Conservation (phyloP, 1,284 basidiomycete genomes). For the Malassezia brasiliensis region DNA sequence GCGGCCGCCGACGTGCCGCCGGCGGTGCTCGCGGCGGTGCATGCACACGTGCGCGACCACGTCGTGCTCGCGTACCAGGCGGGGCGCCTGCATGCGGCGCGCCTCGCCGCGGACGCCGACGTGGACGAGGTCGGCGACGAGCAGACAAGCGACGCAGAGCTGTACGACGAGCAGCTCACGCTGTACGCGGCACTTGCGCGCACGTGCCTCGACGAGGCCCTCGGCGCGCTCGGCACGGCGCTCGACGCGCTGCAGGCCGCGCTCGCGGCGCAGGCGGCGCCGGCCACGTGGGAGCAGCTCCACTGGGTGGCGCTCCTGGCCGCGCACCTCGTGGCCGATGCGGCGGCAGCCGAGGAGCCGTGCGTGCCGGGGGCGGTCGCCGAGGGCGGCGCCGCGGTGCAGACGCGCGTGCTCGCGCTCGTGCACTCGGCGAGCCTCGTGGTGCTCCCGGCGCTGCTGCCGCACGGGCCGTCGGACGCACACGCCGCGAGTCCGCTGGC, state of each 20-base stretch:
- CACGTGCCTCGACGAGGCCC: conserved; percentile 19
- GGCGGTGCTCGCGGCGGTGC: conserved; percentile 14
- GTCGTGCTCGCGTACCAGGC: conserved; percentile 33
- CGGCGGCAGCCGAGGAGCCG: conserved; percentile 27
- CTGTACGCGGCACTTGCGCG: conserved; percentile 33
- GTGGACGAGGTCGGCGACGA: conserved; percentile 25
- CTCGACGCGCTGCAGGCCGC: conserved; percentile 21
- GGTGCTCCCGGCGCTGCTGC: conserved; percentile 23
- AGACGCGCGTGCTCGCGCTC: conserved; percentile 21
- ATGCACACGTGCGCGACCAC: conserved; percentile 26
- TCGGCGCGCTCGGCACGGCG: conserved; percentile 17
- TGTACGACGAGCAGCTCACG: conserved; percentile 36
- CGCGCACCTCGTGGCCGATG: conserved; percentile 34
- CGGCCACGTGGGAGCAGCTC: conserved; percentile 36
- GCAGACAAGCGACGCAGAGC: conserved; percentile 27
- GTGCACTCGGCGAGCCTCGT: conserved; percentile 28
- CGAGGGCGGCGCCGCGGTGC: conserved; percentile 12
- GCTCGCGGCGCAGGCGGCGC: conserved; percentile 10
- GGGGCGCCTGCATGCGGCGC: conserved; percentile 22
- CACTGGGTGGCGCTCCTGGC: conserved; percentile 38
- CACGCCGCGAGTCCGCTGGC: conserved; percentile 36
- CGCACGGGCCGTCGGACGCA: conserved; percentile 18
- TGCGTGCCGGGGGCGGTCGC: conserved; percentile 25
- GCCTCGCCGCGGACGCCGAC: conserved; percentile 6
- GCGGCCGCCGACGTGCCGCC: neutral